A percentile compares a stretch with the other conserved stretches of the same genome.
Conservation (phyloP, 176 grass and related monocot genomes). For the Stipa capillata region DNA sequence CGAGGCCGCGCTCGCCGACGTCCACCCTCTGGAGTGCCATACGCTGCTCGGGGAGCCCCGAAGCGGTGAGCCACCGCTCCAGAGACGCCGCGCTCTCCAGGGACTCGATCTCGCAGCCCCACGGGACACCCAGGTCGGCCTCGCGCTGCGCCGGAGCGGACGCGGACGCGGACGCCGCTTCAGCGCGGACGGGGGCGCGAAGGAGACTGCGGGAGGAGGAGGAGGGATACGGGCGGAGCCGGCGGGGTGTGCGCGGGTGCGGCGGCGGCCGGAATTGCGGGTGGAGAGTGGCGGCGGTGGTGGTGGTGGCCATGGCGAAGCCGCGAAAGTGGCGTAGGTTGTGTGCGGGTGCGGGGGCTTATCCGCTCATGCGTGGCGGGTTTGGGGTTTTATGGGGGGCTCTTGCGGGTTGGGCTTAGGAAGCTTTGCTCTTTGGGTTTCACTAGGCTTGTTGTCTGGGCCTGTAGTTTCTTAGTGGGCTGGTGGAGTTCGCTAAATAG, state of each 20-base stretch:
- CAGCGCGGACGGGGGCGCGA: neutral
- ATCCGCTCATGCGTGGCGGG: constrained; percentile 12
- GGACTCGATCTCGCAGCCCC: constrained; percentile 95
- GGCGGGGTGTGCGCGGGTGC: neutral
- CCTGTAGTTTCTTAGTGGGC: neutral
- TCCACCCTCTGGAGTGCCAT: constrained; percentile 67
- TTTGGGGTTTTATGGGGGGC: neutral
- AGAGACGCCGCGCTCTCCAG: constrained; percentile 72
- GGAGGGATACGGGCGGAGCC: neutral
- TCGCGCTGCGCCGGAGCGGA: constrained; percentile 22
- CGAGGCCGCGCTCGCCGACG: constrained; percentile 85
- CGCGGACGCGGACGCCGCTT: constrained; percentile 27
- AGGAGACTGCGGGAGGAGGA: neutral
- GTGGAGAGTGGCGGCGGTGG: constrained; percentile 23
- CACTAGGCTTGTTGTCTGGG: neutral
- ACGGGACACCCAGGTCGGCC: constrained; percentile 28
- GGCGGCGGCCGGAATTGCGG: constrained; percentile 30
- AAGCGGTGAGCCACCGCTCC: constrained; percentile 74
- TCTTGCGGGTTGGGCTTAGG: neutral
- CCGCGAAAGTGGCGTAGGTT: neutral
- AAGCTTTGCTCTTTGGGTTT: neutral
- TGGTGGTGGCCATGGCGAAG: constrained; percentile 39
- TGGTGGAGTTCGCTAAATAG: neutral
- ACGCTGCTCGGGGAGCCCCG: constrained; percentile 69
- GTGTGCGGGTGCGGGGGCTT: constrained; percentile 14